Conservation (phyloP, 2,329 filamentous ascomycete species). For the Ploettnerulaceae sp. region DNA sequence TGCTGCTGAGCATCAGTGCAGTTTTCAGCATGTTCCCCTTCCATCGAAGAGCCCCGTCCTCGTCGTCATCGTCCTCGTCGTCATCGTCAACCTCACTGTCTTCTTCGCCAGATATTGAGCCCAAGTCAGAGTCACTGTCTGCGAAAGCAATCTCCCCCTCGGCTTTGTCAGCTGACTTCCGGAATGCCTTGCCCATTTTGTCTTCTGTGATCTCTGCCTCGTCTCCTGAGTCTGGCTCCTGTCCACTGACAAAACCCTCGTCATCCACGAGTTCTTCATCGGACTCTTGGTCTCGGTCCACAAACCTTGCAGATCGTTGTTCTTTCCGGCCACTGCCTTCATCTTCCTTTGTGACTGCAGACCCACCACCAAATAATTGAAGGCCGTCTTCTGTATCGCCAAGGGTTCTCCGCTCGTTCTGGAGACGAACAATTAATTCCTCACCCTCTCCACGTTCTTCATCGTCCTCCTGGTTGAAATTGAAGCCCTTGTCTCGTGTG, state of each 20-base stretch:
- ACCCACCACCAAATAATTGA: constrained; percentile 76
- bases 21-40: constrained; percentile 80
- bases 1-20: constrained; percentile 66
- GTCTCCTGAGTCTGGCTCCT: constrained; percentile 41
- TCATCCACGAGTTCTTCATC: constrained; percentile 54
- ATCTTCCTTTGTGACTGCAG: constrained; percentile 57
- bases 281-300: constrained; percentile 54
- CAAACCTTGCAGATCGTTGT: constrained; percentile 52
- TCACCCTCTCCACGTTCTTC: constrained; percentile 80
- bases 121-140: constrained; percentile 94
- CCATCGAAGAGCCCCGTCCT: constrained; percentile 73
- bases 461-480: constrained; percentile 64
- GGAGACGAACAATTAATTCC: constrained; percentile 86
- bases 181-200: constrained; percentile 58
- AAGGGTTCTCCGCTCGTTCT: constrained; percentile 74
- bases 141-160: constrained; percentile 82
- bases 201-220: constrained; percentile 55
- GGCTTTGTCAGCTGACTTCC: constrained; percentile 46
- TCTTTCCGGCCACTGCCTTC: constrained; percentile 59
- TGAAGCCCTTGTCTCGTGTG: constrained; percentile 64
- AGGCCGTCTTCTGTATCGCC: constrained; percentile 80
- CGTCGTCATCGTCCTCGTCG: constrained; percentile 48
- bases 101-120: constrained; percentile 66
- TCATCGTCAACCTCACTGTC: constrained; percentile 45
- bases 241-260: constrained; percentile 35